phyloP scores from a whole-genome alignment of 2,329 filamentous ascomycete species.

The Leptographium lundbergii region DNA sequence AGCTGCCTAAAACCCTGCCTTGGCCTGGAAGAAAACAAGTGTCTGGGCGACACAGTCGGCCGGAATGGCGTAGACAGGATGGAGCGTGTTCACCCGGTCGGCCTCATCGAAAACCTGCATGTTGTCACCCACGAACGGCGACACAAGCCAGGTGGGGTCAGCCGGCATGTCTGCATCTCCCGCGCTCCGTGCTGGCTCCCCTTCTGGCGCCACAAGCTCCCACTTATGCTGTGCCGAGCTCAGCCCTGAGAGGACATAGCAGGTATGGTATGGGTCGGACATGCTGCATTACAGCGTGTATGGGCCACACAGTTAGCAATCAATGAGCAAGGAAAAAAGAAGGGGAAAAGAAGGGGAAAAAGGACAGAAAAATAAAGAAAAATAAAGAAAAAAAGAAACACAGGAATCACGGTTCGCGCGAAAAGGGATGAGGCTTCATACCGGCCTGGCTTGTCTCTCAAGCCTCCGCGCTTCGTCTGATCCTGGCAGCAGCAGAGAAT shows the following conservation, averaged over 20 bases:
- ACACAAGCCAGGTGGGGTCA: slow-evolving; percentile 26
- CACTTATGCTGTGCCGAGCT: slow-evolving; percentile 67
- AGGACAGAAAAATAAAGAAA: neutral
- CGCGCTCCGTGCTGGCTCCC: slow-evolving; percentile 18
- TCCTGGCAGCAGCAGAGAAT: slow-evolving; percentile 84
- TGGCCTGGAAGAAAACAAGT: slow-evolving; percentile 50
- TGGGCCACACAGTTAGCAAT: neutral
- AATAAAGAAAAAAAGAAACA: slow-evolving; percentile 5
- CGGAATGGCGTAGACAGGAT: slow-evolving; percentile 80
- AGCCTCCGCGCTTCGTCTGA: slow-evolving; percentile 54
- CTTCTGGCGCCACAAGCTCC: slow-evolving; percentile 28
- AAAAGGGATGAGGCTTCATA: slow-evolving; percentile 30
- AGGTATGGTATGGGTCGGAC: slow-evolving; percentile 84
- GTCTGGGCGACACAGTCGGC: slow-evolving; percentile 53
- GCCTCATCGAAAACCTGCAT: slow-evolving; percentile 55
- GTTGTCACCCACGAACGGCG: slow-evolving; percentile 37
- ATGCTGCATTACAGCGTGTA: slow-evolving; percentile 29
- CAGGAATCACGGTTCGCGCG: slow-evolving; percentile 5
- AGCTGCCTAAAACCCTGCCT: slow-evolving; percentile 35
- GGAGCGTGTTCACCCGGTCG: slow-evolving; percentile 57
- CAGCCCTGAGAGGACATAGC: slow-evolving; percentile 79
- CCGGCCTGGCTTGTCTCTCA: slow-evolving; percentile 90
- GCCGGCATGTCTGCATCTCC: slow-evolving; percentile 10
- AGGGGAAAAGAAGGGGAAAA: neutral
- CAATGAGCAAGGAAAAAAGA: neutral